These are phyloP conservation scores for Yamadazyma dushanensis DNA, from an alignment of 1,139 yeast genomes.

Conservation along the genomic window DNA sequence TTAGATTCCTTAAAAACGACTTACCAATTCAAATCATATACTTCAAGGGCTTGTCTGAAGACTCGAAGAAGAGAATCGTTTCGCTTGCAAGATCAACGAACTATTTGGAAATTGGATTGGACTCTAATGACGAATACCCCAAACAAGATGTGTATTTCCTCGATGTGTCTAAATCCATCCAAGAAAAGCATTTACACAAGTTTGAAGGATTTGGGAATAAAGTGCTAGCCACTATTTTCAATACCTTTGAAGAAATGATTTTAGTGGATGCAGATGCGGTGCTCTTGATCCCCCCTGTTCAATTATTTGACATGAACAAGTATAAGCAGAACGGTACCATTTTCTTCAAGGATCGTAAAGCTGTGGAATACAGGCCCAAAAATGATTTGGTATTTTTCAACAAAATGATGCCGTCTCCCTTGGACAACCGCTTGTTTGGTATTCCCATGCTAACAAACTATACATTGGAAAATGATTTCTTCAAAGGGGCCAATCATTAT, in stretches of 20 bases:
- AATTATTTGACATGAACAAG: slow-evolving; percentile 37
- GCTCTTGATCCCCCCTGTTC: slow-evolving; percentile 34
- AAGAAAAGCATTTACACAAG: slow-evolving; percentile 23
- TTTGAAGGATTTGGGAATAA: slow-evolving; percentile 49
- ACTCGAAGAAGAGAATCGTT: slow-evolving; percentile 23
- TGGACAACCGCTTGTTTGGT: slow-evolving; percentile 34
- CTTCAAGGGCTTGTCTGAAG: slow-evolving; percentile 22
- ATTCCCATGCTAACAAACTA: slow-evolving; percentile 32
- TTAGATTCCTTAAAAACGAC: slow-evolving; percentile 29
- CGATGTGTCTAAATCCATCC: slow-evolving; percentile 35
- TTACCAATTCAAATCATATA: slow-evolving; percentile 40
- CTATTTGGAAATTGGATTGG: slow-evolving; percentile 7
- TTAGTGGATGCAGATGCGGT: slow-evolving; percentile 55
- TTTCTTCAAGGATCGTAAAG: slow-evolving; percentile 49
- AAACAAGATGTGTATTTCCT: slow-evolving; percentile 46
- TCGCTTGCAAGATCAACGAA: slow-evolving; percentile 20
- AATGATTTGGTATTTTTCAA: slow-evolving; percentile 33
- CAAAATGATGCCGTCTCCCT: slow-evolving; percentile 38
- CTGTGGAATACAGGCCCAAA: slow-evolving; percentile 33
- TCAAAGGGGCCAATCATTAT: slow-evolving; percentile 37
- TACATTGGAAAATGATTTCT: slow-evolving; percentile 30
- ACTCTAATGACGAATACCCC: slow-evolving; percentile 18
- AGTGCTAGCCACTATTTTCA: slow-evolving; percentile 49
- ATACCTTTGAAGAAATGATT: slow-evolving; percentile 50
- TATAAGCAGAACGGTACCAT: slow-evolving; percentile 42